phyloP scores from a whole-genome alignment of 1,284 basidiomycete species.

The Meira miltonrushii region DNA sequence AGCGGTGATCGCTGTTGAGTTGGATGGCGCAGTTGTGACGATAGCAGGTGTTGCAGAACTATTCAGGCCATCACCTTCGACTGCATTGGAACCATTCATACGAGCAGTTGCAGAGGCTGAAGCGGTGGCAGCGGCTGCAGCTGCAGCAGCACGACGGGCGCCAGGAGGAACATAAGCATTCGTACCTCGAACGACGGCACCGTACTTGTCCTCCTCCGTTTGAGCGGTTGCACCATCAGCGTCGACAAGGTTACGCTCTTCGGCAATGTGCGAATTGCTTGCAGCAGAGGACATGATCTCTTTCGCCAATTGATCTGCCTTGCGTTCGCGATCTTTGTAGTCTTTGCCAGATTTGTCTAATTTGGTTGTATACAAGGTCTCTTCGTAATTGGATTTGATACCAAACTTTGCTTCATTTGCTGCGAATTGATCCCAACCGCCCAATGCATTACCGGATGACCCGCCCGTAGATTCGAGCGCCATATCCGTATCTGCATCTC shows the following conservation, averaged over 20 bases:
- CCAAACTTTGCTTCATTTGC: conserved; percentile 91
- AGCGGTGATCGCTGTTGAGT: not conserved
- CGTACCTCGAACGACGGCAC: conserved; percentile 78
- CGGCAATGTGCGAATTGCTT: conserved; percentile 76
- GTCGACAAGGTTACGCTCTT: conserved; percentile 72
- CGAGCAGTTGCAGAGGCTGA: not conserved
- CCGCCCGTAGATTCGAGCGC: conserved; percentile 22
- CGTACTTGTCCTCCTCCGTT: conserved; percentile 97
- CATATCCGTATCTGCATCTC: conserved; percentile 28
- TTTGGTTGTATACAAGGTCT: conserved; percentile 91
- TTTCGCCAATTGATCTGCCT: conserved; percentile 79
- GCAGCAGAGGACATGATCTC: conserved; percentile 65
- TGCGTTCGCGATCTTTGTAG: conserved; percentile 80
- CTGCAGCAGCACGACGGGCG: conserved; percentile 59
- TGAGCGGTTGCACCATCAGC: conserved; percentile 66
- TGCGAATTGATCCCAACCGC: conserved; percentile 90
- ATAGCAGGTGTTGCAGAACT: not conserved
- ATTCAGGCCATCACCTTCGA: conserved; percentile 6
- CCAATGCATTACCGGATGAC: conserved; percentile 20
- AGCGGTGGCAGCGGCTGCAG: conserved; percentile 23
- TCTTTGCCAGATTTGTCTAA: conserved; percentile 78
- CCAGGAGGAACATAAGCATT: conserved; percentile 91
- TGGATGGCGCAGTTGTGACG: not conserved
- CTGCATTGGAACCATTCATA: not conserved
- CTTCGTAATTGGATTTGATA: conserved; percentile 83